Percentiles rank a stretch among this genome's conserved stretches.
These are phyloP conservation scores for Ustilago loliicola DNA, from an alignment of 1,284 basidiomycete species.

Conservation along the genomic window DNA sequence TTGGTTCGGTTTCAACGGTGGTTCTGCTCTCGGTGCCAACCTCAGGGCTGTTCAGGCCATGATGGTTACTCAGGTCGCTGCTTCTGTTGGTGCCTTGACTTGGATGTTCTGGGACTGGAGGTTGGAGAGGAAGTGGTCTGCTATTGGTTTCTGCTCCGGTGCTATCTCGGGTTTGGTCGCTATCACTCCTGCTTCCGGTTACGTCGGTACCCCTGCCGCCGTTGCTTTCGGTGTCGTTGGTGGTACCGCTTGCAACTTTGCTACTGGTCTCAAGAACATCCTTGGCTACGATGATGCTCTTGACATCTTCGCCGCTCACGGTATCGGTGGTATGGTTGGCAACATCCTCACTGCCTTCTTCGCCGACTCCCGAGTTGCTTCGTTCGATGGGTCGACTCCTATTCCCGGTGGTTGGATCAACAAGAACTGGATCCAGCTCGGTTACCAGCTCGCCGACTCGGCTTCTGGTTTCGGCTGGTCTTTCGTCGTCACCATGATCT, in stretches of 20 bases:
- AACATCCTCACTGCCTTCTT: conserved; percentile 88
- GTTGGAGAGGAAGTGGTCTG: conserved; percentile 72
- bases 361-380: conserved; percentile 85
- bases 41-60: conserved; percentile 71
- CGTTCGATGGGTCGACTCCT: conserved; percentile 76
- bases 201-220: conserved; percentile 65
- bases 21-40: conserved; percentile 71
- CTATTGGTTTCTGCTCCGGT: conserved; percentile 94
- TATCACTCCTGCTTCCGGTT: conserved; percentile 76
- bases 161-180: conserved; percentile 89
- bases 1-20: conserved; percentile 71
- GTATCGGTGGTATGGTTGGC: conserved; percentile 87
- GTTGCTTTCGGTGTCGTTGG: conserved; percentile 77
- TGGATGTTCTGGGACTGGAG: conserved; percentile 70
- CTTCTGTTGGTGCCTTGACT: conserved; percentile 75
- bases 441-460: conserved; percentile 88
- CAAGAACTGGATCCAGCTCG: conserved; percentile 79
- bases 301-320: conserved; percentile 88
- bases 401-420: conserved; percentile 89
- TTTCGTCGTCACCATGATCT: conserved; percentile 74
- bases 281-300: conserved; percentile 72
- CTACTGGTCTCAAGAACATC: conserved; percentile 86
- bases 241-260: conserved; percentile 89
- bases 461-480: conserved; percentile 64
- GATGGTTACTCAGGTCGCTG: conserved; percentile 77